Evolutionary conservation across 1,284 basidiomycete species (phyloP), one percentile per base, ranked within the genome.

Genomic region (Marasmius oreades): DNA sequence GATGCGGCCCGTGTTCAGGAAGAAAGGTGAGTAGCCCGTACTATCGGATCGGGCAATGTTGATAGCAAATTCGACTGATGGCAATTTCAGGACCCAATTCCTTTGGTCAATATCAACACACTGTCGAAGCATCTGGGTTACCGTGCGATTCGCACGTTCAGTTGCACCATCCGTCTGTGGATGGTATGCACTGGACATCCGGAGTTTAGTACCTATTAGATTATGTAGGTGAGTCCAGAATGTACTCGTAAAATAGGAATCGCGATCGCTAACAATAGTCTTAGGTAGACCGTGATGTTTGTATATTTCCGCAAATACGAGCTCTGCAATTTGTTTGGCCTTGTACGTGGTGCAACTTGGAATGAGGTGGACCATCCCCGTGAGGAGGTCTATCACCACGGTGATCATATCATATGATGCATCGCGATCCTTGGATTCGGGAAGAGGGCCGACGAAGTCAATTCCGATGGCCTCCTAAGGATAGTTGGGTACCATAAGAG

Each of bases 381-480:
- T 69, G 1, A 76, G 59, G 3, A 69, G 66, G 58, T 70, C 64
- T 11, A 76, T 72, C 0, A 76, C 59, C 0, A 73, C 69, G 0
- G 66, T 64, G 0, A 71, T 63, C 42, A 61, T 57, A 53, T 75
- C 69, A 53, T 62, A 73, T 3, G 59, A 52, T 1, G 66, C 66
- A 48, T 70, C 33, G 20, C 63, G 52, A 28, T 62, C 67, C 20
- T 59, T 55, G 0, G 71, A 72, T 10, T 61, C 52, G 0, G 69
- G 73, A 7, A 77, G 55, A 0, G 70, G 73, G 2, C 73, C 70
- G 3, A 75, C 68, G 45, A 74, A 75, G 54, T 75, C 73, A 16
- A 75, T 68, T 0, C 66, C 69, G 0, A 74, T 70, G 0, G 62
- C 31, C 39, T 69, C 62, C 69, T 68, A 72, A 11, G 70, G 68